Evolutionary conservation across 768 basidiomycete genomes (phyloP).

Genomic region (Termitomyces sp.): DNA sequence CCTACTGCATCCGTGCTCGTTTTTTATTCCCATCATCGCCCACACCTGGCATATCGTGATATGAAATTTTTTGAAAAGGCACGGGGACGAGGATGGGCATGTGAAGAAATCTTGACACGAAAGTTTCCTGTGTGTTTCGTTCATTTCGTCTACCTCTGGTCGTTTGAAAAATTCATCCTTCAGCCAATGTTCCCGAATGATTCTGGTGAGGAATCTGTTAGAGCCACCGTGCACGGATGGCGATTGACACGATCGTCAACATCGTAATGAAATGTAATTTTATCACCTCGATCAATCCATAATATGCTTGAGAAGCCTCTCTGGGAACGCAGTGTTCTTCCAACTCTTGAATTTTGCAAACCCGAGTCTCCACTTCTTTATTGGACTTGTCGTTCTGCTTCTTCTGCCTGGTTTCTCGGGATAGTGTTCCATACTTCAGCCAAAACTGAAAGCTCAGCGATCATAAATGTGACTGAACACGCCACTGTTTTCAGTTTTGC

Average conservation of each 20-base stretch:
- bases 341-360: not conserved
- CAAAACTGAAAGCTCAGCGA: too few relatives aligned
- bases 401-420: not conserved
- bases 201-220: slow-evolving; percentile 67
- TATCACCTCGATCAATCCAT: too few relatives aligned
- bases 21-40: slow-evolving; percentile 87
- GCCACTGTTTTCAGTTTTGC: not conserved
- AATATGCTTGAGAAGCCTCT: too few relatives aligned
- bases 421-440: too few relatives aligned
- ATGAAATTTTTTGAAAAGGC: slow-evolving; percentile 77
- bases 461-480: not conserved
- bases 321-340: too few relatives aligned
- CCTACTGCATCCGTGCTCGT: slow-evolving; percentile 47
- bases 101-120: slow-evolving; percentile 61
- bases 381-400: not conserved
- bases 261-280: not conserved
- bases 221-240: slow-evolving; percentile 88
- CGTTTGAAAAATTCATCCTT: not conserved
- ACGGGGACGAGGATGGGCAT: slow-evolving; percentile 57
- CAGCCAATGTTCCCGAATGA: slow-evolving; percentile 92
- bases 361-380: not conserved
- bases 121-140: slow-evolving; percentile 49
- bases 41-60: slow-evolving; percentile 77
- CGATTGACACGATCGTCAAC: slow-evolving; percentile 28
- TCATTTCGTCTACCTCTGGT: not conserved